These are phyloP conservation scores for Diversispora eburnea DNA, from an alignment of 192 early-diverging fungal genomes.

Conservation along the genomic window DNA sequence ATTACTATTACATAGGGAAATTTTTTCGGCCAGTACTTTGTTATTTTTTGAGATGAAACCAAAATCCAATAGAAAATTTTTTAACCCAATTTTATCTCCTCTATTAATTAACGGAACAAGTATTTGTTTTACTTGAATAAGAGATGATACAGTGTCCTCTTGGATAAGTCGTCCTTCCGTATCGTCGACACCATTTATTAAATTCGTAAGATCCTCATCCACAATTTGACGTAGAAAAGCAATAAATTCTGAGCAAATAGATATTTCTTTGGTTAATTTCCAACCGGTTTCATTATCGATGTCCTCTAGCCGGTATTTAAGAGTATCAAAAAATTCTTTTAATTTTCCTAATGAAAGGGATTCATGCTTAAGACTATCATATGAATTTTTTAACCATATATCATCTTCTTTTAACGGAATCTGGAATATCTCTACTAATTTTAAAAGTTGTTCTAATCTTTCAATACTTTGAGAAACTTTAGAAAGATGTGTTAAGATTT, in stretches of 20 bases:
- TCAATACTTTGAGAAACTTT: neutral
- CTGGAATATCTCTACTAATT: too few relatives aligned
- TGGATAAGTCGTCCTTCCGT: constrained; percentile 26
- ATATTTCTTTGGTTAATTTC: constrained; percentile 5
- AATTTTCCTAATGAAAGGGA: neutral
- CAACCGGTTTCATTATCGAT: neutral
- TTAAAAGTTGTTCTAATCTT: too few relatives aligned
- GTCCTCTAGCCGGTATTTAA: neutral
- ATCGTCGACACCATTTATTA: constrained; percentile 29
- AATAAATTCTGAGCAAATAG: neutral
- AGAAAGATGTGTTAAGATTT: neutral
- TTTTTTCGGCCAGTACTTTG: constrained; percentile 1
- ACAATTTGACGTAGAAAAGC: neutral
- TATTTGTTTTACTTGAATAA: constrained; percentile 29
- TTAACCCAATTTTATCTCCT: neutral
- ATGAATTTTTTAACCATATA: too few relatives aligned
- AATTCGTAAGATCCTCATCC: constrained; percentile 23
- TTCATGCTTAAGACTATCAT: neutral
- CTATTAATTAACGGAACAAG: constrained; percentile 14
- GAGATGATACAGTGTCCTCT: constrained; percentile 21
- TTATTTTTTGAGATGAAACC: neutral
- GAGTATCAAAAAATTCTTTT: neutral
- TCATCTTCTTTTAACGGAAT: too few relatives aligned
- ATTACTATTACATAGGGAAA: constrained; percentile 27
- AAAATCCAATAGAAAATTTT: constrained; percentile 1